Evolutionary conservation across 305 asterid genomes (phyloP).

Genomic region (Plantago coronopus): DNA sequence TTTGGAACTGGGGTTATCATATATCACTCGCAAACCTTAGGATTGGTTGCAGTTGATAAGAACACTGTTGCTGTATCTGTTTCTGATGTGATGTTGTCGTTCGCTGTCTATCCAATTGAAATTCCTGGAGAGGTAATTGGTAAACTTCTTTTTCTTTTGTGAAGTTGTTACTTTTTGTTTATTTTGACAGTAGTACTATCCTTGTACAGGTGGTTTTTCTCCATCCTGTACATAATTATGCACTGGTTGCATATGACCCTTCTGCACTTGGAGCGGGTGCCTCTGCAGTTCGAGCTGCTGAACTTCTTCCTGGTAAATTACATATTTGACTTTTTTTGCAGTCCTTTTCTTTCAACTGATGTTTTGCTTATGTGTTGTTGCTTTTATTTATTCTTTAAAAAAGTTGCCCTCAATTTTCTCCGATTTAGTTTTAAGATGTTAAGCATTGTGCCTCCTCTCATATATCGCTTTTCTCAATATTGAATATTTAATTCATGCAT

Average conservation of each 20-base stretch:
- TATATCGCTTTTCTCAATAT: constrained; percentile 9
- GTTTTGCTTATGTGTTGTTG: not conserved
- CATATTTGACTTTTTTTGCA: not conserved
- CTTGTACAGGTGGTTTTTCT: constrained; percentile 86
- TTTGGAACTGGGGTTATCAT: constrained; percentile 93
- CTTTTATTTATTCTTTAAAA: constrained; percentile 4
- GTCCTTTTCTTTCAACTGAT: not conserved
- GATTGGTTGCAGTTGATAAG: constrained; percentile 94
- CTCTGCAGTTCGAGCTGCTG: constrained; percentile 87
- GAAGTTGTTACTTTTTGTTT: constrained; percentile 11
- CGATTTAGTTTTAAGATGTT: not conserved
- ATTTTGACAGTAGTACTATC: constrained; percentile 22
- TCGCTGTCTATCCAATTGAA: constrained; percentile 99
- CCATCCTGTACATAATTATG: constrained; percentile 97
- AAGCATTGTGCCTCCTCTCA: constrained; percentile 7
- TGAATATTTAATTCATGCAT: constrained; percentile 11
- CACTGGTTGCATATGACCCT: constrained; percentile 95
- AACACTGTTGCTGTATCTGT: constrained; percentile 94
- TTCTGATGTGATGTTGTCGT: constrained; percentile 96
- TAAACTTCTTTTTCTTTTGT: constrained; percentile 22
- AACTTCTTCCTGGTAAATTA: constrained; percentile 88
- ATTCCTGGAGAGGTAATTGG: constrained; percentile 89
- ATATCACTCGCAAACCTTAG: constrained; percentile 86
- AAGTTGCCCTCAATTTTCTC: not conserved
- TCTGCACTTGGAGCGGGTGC: constrained; percentile 83